Evolutionary conservation across 1,284 basidiomycete species (phyloP).

Genomic region (Meira miltonrushii): DNA sequence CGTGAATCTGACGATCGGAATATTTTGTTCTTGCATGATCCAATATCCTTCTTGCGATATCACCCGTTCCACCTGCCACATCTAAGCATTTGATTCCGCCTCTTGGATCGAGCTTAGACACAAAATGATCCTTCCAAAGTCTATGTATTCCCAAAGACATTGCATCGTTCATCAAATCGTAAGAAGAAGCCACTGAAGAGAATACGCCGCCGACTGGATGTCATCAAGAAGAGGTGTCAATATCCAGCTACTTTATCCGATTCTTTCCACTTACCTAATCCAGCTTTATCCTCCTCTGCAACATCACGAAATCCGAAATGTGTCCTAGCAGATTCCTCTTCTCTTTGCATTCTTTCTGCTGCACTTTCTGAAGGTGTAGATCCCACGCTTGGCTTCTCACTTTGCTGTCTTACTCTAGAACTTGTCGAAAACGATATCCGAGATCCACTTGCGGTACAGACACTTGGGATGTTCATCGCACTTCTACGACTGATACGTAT

Average conservation of each 20-base stretch:
- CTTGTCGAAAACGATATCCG: no score
- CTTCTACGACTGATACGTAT: no score
- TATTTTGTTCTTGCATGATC: slow-evolving; percentile 85
- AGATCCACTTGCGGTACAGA: no score
- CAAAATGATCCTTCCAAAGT: slow-evolving; percentile 93
- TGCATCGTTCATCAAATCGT: slow-evolving; percentile 98
- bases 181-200: slow-evolving; percentile 88
- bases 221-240: neutral
- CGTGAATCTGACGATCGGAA: slow-evolving; percentile 62
- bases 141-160: slow-evolving; percentile 91
- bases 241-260: neutral
- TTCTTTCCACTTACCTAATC: slow-evolving; percentile 53
- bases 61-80: slow-evolving; percentile 92
- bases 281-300: slow-evolving; percentile 67
- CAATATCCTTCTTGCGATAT: slow-evolving; percentile 89
- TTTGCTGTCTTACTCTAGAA: no score
- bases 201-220: slow-evolving; percentile 77
- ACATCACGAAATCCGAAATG: slow-evolving; percentile 91
- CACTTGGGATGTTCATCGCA: no score
- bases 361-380: slow-evolving; percentile 1
- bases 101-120: slow-evolving; percentile 68
- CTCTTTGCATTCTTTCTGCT: neutral
- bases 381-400: neutral
- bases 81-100: slow-evolving; percentile 71
- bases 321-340: slow-evolving; percentile 52